Percentiles rank a stretch among this genome's conserved stretches.
Conservation (phyloP, 495 filamentous ascomycete species). For the Amorphotheca resinae region DNA sequence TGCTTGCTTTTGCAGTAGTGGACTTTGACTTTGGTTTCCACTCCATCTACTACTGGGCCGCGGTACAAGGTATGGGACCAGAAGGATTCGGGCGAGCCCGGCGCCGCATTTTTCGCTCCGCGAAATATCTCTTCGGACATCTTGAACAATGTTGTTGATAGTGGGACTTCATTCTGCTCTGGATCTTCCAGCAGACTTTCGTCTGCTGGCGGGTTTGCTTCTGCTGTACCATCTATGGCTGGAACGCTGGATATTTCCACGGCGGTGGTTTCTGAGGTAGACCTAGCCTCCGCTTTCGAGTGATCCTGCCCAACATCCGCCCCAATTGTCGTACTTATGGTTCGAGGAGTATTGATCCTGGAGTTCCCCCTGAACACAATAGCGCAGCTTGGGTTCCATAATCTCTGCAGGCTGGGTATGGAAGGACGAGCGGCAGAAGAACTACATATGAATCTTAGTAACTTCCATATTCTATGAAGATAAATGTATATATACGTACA, state of each 20-base stretch:
- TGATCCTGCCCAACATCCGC: constrained; percentile 6
- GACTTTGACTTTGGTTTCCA: constrained; percentile 28
- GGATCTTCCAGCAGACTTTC: constrained; percentile 4
- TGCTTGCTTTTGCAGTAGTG: constrained; percentile 63
- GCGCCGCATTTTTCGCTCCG: constrained; percentile 27
- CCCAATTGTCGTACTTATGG: constrained; percentile 3
- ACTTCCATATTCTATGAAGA: too few species aligned
- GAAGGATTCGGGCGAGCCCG: constrained; percentile 33
- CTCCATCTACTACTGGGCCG: constrained; percentile 22
- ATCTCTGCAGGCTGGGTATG: constrained; percentile 1
- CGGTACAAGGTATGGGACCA: constrained; percentile 61
- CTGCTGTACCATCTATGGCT: background rate
- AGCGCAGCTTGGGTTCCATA: constrained; percentile 16
- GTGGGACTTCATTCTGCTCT: constrained; percentile 10
- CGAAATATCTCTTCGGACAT: constrained; percentile 33
- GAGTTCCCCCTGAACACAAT: constrained; percentile 18
- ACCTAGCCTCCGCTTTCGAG: constrained; percentile 10
- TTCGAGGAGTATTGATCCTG: too few species aligned
- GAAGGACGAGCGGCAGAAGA: constrained; percentile 2
- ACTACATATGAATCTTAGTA: background rate
- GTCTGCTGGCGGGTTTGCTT: background rate
- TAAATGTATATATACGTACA: too few species aligned
- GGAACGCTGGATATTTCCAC: background rate
- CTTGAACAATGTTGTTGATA: constrained; percentile 21
- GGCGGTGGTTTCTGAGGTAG: background rate